Conservation (phyloP, 768 basidiomycete species). For the Cyathus striatus region DNA sequence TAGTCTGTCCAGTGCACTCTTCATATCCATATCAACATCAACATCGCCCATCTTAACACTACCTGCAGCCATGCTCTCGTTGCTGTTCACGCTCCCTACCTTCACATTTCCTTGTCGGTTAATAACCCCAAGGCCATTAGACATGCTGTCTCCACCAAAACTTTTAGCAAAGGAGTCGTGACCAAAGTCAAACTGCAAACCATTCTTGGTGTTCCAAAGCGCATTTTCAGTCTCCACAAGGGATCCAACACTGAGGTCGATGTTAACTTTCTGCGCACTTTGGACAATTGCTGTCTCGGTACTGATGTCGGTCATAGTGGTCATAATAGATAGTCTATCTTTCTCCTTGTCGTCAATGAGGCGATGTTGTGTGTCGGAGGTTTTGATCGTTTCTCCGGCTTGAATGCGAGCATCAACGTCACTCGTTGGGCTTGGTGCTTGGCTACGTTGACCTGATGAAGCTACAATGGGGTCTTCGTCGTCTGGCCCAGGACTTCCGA, state of each 20-base stretch:
- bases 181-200: conserved; percentile 41
- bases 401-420: not conserved
- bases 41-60: conserved; percentile 42
- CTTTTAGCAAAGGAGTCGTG: conserved; percentile 39
- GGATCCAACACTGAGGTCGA: conserved; percentile 11
- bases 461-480: conserved; percentile 1
- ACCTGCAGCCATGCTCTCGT: too few relatives aligned
- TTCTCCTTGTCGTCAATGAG: conserved; percentile 24
- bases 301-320: conserved; percentile 36
- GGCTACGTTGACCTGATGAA: not conserved
- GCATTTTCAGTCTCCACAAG: conserved; percentile 17
- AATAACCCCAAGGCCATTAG: conserved; percentile 2
- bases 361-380: not conserved
- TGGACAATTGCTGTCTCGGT: conserved; percentile 47
- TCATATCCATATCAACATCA: conserved; percentile 65
- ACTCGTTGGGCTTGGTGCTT: conserved; percentile 1
- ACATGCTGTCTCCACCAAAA: conserved; percentile 20
- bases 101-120: conserved; percentile 1
- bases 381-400: not conserved
- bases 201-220: conserved; percentile 14
- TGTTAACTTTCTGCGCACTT: conserved; percentile 36
- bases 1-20: conserved; percentile 65
- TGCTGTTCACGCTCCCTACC: conserved; percentile 18
- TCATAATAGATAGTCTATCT: conserved; percentile 33
- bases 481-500: conserved; percentile 34